A percentile compares a stretch with the other conserved stretches of the same genome.
phyloP scores from a whole-genome alignment of 179 eudicot species.

The Spinacia oleracea region DNA sequence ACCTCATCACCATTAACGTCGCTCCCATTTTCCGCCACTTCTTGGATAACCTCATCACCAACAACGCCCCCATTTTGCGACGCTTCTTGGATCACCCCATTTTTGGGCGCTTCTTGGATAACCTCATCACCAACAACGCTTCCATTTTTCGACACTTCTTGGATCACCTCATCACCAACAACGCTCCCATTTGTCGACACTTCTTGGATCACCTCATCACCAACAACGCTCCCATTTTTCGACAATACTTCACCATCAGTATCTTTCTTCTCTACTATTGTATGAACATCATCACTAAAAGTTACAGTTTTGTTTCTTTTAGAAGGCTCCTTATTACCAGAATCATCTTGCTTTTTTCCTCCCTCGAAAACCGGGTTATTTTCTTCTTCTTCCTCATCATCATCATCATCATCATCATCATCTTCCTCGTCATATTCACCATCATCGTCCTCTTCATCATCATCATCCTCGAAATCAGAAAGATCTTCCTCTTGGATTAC shows the following conservation, averaged over 20 bases:
- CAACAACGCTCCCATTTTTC: neutral
- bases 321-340: constrained; percentile 60
- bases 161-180: neutral
- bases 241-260: constrained; percentile 11
- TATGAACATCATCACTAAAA: constrained; percentile 33
- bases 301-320: neutral
- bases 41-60: neutral
- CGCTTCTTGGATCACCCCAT: constrained; percentile 8
- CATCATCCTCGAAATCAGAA: neutral
- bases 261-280: constrained; percentile 24
- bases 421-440: neutral
- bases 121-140: neutral
- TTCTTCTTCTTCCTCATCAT: neutral
- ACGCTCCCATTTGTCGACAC: constrained; percentile 14
- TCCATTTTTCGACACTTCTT: constrained; percentile 15
- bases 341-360: constrained; percentile 23
- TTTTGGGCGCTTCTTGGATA: constrained; percentile 19
- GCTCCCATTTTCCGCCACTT: too few relatives aligned
- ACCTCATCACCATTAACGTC: too few relatives aligned
- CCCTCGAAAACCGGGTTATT: neutral
- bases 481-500: constrained; percentile 4
- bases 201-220: constrained; percentile 10
- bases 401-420: neutral
- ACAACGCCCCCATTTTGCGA: constrained; percentile 12
- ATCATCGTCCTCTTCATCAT: neutral